Percentiles rank a stretch among this genome's conserved stretches.
Evolutionary conservation across 495 filamentous ascomycete species (phyloP).

Genomic region (Jackrogersella minutella): DNA sequence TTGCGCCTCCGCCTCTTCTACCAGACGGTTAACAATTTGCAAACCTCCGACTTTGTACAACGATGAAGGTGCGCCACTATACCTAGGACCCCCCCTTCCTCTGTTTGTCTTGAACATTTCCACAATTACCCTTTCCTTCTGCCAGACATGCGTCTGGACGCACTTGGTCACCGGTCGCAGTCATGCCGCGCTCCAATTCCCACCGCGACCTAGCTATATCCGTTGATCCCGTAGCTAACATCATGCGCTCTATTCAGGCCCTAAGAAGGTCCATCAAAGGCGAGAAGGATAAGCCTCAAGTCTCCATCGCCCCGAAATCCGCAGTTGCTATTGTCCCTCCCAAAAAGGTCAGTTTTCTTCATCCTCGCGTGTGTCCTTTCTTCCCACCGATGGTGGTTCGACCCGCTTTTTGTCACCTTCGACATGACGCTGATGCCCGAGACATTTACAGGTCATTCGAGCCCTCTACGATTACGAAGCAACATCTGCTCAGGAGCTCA

Average conservation of each 20-base stretch:
- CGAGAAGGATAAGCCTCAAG: constrained; percentile 80
- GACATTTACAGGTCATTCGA: constrained; percentile 80
- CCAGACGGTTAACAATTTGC: constrained; percentile 27
- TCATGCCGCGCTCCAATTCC: constrained; percentile 36
- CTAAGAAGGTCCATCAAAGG: constrained; percentile 87
- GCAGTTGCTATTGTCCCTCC: constrained; percentile 95
- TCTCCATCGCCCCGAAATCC: constrained; percentile 90
- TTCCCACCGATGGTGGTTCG: not conserved
- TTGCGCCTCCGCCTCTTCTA: constrained; percentile 24
- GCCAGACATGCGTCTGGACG: constrained; percentile 21
- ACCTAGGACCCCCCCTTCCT: constrained; percentile 29
- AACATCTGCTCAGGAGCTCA: constrained; percentile 78
- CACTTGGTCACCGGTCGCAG: constrained; percentile 24
- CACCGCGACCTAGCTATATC: constrained; percentile 30
- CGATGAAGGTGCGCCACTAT: constrained; percentile 61
- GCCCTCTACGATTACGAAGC: constrained; percentile 93
- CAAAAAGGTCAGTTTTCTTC: constrained; percentile 78
- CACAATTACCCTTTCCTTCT: constrained; percentile 23
- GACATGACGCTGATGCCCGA: constrained; percentile 40
- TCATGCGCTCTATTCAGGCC: constrained; percentile 65
- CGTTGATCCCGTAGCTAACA: constrained; percentile 42
- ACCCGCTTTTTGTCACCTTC: constrained; percentile 15
- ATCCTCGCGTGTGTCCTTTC: constrained; percentile 29
- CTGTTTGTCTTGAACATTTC: constrained; percentile 32
- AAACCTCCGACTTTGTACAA: constrained; percentile 44